Evolutionary conservation across 2,329 filamentous ascomycete species (phyloP), one percentile per base, ranked within the genome.

Genomic region (Paracoccidioides brasiliensis): DNA sequence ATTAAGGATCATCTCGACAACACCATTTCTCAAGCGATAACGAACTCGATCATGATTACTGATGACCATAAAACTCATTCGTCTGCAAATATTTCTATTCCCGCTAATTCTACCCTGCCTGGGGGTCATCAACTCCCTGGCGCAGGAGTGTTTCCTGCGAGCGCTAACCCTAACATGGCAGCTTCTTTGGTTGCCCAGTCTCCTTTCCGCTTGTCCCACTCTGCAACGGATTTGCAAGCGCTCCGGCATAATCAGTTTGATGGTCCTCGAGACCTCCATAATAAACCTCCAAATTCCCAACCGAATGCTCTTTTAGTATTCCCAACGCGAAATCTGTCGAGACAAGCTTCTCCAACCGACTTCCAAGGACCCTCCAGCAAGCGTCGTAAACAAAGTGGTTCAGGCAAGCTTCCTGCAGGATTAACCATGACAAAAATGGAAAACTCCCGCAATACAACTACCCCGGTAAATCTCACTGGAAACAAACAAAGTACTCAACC

Each of bases 61-160:
- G 91, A 98, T 67, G 91, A 98, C 66, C 91, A 97, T 75, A 97
- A 97, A 74, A 95, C 89, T 6, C 86, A 88, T 63, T 69, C 77
- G 52, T 71, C 76, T 60, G 69, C 64, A 5, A 56, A 73, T 22
- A 22, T 22, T 64, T 52, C 61, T 65, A 42, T 38, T 52, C 56
- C 57, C 68, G 45, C 60, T 12, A 69, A 63, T 10, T 64, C 70
- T 40, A 64, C 66, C 8, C 56, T 71, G 33, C 62, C 67, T n/a
- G 70, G 72, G 59, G 67, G 65, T 38, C 67, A 68, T 41, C 69
- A 72, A 57, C 64, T 75, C 22, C 67, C 75, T 14, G 73, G 71
- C 54, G 67, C 72, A 55, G 70, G 70, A 10, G 66, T 75, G 4
- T 78, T 77, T 56, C 58, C 69, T 9, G 69, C 70, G 1, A 66